Evolutionary conservation across 163 green algal genomes (phyloP).

Genomic region (Chlamydomonas reinhardtii): DNA sequence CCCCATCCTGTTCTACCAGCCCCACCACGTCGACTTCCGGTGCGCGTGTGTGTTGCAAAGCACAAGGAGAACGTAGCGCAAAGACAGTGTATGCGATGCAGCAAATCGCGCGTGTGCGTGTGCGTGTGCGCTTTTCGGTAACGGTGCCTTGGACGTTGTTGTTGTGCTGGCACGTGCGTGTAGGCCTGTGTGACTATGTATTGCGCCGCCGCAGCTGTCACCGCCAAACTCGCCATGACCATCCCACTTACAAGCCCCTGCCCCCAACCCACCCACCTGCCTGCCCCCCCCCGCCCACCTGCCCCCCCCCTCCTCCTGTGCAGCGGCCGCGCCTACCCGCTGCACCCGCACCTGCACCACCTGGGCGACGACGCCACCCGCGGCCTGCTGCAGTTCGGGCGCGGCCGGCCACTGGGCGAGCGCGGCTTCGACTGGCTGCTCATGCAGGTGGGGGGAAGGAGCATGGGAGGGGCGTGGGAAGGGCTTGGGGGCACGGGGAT

Average conservation of each 20-base stretch:
- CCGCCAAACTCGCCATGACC: no score
- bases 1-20: constrained; percentile 80
- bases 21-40: constrained; percentile 90
- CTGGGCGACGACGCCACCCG: constrained; percentile 90
- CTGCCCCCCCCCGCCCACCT: neutral
- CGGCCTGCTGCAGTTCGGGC: constrained; percentile 90
- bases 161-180: no score
- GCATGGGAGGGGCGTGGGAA: neutral
- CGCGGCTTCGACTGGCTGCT: constrained; percentile 91
- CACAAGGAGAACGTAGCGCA: no score
- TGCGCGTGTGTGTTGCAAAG: neutral
- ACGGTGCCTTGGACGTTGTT: no score
- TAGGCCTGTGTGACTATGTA: no score
- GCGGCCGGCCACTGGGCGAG: constrained; percentile 80
- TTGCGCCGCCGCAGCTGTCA: no score
- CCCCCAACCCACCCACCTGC: neutral
- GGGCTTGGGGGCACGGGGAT: no score
- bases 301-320: constrained; percentile 11
- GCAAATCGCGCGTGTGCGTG: no score
- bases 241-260: no score
- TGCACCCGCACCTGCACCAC: constrained; percentile 97
- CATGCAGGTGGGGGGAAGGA: constrained; percentile 68
- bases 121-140: no score
- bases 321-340: constrained; percentile 95
- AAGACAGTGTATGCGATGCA: no score